Evolutionary conservation across 345 rosid species (phyloP).

Genomic region (Gossypium rotundifolium): DNA sequence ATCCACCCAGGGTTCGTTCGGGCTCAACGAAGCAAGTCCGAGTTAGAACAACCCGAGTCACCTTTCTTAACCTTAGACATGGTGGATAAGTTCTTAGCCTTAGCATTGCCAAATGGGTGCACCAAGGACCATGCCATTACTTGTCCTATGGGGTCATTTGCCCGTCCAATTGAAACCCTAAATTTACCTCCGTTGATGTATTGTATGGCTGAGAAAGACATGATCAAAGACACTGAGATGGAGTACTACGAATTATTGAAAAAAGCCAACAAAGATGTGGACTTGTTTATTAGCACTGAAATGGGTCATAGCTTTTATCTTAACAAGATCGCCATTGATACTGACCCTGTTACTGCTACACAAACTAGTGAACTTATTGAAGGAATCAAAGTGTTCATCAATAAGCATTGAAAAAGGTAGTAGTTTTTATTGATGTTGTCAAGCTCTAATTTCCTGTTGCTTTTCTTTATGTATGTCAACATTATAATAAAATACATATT

Average conservation of each 20-base stretch:
- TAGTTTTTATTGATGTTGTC: too few relatives aligned
- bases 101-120: conserved; percentile 39
- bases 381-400: conserved; percentile 21
- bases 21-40: conserved; percentile 49
- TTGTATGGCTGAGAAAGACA: conserved; percentile 44
- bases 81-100: conserved; percentile 48
- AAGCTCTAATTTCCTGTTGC: not conserved
- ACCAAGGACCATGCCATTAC: conserved; percentile 53
- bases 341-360: conserved; percentile 34
- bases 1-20: conserved; percentile 52
- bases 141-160: conserved; percentile 54
- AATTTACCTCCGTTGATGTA: conserved; percentile 45
- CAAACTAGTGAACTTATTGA: conserved; percentile 30
- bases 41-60: conserved; percentile 49
- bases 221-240: conserved; percentile 51
- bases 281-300: conserved; percentile 35
- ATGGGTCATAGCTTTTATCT: conserved; percentile 62
- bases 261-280: conserved; percentile 38
- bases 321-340: conserved; percentile 42
- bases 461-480: too few relatives aligned
- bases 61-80: conserved; percentile 51
- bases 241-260: conserved; percentile 55
- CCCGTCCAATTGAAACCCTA: conserved; percentile 29
- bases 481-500: too few relatives aligned
- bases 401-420: not conserved